These are phyloP conservation scores for Sporobolomyces pararoseus DNA, from an alignment of 768 basidiomycete genomes.

Conservation along the genomic window DNA sequence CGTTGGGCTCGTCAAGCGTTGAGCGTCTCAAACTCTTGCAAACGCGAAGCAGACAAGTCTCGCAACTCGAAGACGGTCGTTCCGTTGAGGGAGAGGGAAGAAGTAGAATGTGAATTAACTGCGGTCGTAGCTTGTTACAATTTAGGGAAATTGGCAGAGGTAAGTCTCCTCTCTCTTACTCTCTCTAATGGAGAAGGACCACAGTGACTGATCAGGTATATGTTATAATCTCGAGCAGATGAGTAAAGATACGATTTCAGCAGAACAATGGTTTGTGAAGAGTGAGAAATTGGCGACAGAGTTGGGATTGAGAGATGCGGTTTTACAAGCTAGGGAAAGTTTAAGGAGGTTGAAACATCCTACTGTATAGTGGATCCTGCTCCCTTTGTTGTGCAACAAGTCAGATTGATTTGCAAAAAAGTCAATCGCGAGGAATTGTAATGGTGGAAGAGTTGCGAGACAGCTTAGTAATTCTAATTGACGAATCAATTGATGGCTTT, in stretches of 20 bases:
- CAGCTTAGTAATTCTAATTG: too few relatives aligned
- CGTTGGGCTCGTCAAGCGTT: conserved; percentile 36
- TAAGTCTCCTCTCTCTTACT: background rate
- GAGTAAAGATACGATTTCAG: conserved; percentile 24
- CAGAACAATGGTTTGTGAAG: conserved; percentile 32
- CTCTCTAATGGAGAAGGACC: too few relatives aligned
- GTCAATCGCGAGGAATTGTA: too few relatives aligned
- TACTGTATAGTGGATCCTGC: background rate
- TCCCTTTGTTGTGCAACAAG: too few relatives aligned
- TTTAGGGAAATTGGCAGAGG: conserved; percentile 39
- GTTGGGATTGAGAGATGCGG: conserved; percentile 23
- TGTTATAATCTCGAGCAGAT: conserved; percentile 6
- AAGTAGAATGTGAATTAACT: conserved; percentile 39
- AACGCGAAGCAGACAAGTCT: conserved; percentile 20
- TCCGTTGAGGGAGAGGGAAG: conserved; percentile 32
- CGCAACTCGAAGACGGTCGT: background rate
- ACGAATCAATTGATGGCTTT: too few relatives aligned
- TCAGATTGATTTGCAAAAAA: too few relatives aligned
- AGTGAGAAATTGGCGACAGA: conserved; percentile 17
- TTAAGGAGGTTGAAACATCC: conserved; percentile 26
- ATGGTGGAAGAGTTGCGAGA: too few relatives aligned
- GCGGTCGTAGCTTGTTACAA: conserved; percentile 37
- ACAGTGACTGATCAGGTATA: background rate
- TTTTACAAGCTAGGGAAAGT: conserved; percentile 13
- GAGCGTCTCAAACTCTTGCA: conserved; percentile 18